Conservation (phyloP, 495 filamentous ascomycete genomes). For the Ramalina intermedia region DNA sequence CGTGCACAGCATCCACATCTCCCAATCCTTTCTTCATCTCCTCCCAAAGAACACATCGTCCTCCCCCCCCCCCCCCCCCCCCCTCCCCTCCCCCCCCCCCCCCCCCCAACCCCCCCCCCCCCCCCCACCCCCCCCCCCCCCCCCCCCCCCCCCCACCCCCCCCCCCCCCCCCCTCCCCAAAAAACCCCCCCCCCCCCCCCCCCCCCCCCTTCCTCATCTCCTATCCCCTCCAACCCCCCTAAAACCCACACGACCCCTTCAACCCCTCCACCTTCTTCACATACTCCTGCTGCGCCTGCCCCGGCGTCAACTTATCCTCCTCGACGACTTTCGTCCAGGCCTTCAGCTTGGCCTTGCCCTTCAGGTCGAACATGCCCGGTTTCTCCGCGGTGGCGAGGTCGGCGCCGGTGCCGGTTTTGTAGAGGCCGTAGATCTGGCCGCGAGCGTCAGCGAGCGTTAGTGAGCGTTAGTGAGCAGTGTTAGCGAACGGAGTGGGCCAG, state of each 20-base stretch:
- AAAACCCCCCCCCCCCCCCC: not conserved
- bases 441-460: not conserved
- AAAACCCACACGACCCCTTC: constrained; percentile 53
- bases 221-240: constrained; percentile 8
- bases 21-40: no score
- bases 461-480: no score
- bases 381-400: constrained; percentile 26
- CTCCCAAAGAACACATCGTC: no score
- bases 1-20: not conserved
- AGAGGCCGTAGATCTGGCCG: constrained; percentile 41
- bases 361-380: constrained; percentile 38
- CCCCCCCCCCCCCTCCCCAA: not conserved
- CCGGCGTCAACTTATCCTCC: constrained; percentile 38
- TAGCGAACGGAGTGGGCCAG: no score
- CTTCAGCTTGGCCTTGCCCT: constrained; percentile 64
- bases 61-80: not conserved
- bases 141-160: not conserved
- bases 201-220: not conserved
- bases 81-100: not conserved
- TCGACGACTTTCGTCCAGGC: constrained; percentile 51
- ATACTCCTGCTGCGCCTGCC: constrained; percentile 62
- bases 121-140: no score
- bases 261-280: constrained; percentile 52
- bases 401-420: constrained; percentile 39
- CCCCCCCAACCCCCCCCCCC: no score